These are phyloP conservation scores for Kurtzmaniella fragi DNA, from an alignment of 805 yeast genomes.

Conservation along the genomic window DNA sequence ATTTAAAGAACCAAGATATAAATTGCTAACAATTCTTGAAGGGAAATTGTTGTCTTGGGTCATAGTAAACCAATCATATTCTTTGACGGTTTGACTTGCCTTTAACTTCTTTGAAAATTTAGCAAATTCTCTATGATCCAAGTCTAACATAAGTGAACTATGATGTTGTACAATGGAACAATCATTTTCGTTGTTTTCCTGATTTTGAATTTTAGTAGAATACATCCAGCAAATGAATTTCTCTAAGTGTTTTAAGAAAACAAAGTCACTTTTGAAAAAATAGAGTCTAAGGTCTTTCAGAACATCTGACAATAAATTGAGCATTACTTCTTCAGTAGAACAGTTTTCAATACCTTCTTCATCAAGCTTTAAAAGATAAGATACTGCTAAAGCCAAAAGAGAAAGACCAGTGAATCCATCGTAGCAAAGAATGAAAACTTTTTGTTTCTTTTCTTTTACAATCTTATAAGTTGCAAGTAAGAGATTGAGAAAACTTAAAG, in stretches of 20 bases:
- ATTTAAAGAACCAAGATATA: conserved; percentile 27
- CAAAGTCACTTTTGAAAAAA: conserved; percentile 24
- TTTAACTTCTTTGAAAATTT: not conserved
- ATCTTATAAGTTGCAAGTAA: conserved; percentile 15
- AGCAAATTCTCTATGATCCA: conserved; percentile 11
- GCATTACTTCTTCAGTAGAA: conserved; percentile 21
- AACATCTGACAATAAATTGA: conserved; percentile 10
- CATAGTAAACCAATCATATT: conserved; percentile 30
- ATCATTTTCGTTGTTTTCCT: not conserved
- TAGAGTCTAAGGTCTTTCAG: conserved; percentile 18
- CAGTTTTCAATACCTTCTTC: conserved; percentile 3
- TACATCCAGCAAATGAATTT: conserved; percentile 17
- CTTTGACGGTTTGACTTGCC: not conserved
- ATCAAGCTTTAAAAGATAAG: conserved; percentile 3
- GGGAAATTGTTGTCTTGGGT: conserved; percentile 33
- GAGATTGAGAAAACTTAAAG: conserved; percentile 23
- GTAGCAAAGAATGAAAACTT: conserved; percentile 26
- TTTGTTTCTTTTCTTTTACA: conserved; percentile 11
- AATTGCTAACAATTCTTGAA: conserved; percentile 20
- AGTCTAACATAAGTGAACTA: conserved; percentile 4
- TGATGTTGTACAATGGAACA: not conserved
- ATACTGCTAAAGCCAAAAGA: conserved; percentile 16
- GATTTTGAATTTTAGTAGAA: not conserved
- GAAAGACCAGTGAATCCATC: conserved; percentile 37
- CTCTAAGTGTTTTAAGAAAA: conserved; percentile 25